Base-by-base conservation (phyloP, 1,139 yeast species). In the Candida buenavistaensis region DNA sequence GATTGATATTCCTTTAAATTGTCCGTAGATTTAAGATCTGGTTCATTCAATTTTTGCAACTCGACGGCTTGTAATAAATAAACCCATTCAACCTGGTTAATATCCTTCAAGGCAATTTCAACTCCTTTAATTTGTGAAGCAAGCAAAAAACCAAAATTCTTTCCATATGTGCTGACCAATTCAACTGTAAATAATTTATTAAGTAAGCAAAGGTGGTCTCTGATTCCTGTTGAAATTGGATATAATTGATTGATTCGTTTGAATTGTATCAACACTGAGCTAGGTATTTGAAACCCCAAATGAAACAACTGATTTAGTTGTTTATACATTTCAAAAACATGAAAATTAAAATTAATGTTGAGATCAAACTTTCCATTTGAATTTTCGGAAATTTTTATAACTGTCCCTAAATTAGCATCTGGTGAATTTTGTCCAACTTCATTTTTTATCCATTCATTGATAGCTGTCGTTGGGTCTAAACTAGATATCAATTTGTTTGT, bases 221-320 rank as follows among this genome's bases (percentile, higher is more conserved):
- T 55, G 10, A 87, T 49, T 10, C 73, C 68, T 1, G 71, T 63
- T 0, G 87, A 82, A 41, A 75, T 70, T 0, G 90, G 89, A 32
- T 78, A 72, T 0, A 83, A 53, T 21, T 69, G 63, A 36, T 68
- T 30, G 62, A 75, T 40, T 55, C 72, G 51, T 64, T 68, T 27
- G 75, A 72, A 39, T 56, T 70, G 43, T 57, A 62, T 27, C 22
- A 50, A 34, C 5, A 57, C 26, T 14, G 48, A 43, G 1, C 55
- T 47, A 1, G 96, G 92, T 0, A 87, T 59, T n/a, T 70, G 75
- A 46, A 72, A 78, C 5, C 78, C 81, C 40, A 81, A 57, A 45
- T 69, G 64, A 3, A 64, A 55, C 28, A 88, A 56, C 35, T 73
- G 72, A 23, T 75, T 58, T 0, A 79, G 72, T 46, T 82, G 85